Evolutionary conservation across 1,284 basidiomycete species (phyloP).

Genomic region (Moniliella sp.): DNA sequence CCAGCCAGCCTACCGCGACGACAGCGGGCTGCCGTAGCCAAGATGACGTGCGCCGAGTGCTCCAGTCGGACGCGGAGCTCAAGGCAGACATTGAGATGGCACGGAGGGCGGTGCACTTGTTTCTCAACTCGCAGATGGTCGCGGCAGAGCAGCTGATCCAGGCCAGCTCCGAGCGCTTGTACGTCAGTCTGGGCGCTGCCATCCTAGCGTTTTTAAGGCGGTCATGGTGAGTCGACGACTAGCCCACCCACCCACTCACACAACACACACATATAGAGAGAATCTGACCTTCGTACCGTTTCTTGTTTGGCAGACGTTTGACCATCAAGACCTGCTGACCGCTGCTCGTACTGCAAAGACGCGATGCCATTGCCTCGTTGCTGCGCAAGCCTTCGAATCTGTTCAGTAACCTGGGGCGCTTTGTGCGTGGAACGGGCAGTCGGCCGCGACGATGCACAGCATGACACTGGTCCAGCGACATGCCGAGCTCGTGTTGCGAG

Average conservation of each 20-base stretch:
- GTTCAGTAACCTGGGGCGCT: slow-evolving; percentile 21
- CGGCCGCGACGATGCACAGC: slow-evolving; percentile 10
- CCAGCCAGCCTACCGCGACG: too few species aligned
- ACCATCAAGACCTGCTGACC: slow-evolving; percentile 23
- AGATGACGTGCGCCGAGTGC: slow-evolving; percentile 17
- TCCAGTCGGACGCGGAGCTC: slow-evolving; percentile 10
- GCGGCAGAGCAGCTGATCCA: slow-evolving; percentile 26
- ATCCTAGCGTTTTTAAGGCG: slow-evolving; percentile 32
- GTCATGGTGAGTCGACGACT: slow-evolving; percentile 23
- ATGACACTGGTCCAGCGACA: slow-evolving; percentile 28
- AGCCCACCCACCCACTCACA: too few species aligned
- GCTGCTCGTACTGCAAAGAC: slow-evolving; percentile 30
- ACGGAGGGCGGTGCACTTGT: slow-evolving; percentile 21
- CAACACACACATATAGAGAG: too few species aligned
- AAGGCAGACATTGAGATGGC: slow-evolving; percentile 17
- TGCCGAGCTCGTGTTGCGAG: slow-evolving; percentile 28
- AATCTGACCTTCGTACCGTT: too few species aligned
- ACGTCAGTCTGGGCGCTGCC: slow-evolving; percentile 27
- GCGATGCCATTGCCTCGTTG: slow-evolving; percentile 17
- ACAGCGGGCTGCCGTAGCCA: slow-evolving; percentile 19
- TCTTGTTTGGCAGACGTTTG: slow-evolving; percentile 18
- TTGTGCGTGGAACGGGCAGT: slow-evolving; percentile 27
- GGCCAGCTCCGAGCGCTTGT: slow-evolving; percentile 20
- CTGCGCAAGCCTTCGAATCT: slow-evolving; percentile 19
- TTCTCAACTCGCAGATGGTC: slow-evolving; percentile 30